These are phyloP conservation scores for Apiotrichum sp. DNA, from an alignment of 1,284 basidiomycete species.

Conservation along the genomic window DNA sequence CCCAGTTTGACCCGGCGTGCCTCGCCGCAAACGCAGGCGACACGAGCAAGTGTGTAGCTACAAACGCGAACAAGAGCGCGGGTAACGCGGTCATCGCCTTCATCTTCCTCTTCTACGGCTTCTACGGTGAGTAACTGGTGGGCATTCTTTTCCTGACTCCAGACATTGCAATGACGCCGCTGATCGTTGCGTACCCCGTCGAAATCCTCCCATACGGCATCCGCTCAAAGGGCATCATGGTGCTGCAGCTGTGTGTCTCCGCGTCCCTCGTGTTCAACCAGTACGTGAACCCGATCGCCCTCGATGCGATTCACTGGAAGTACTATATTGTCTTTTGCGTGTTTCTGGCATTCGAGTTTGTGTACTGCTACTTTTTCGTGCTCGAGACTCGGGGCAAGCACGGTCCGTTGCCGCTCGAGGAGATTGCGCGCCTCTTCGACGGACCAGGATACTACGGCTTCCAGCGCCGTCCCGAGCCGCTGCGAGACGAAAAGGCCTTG, in stretches of 20 bases:
- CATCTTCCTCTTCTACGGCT: constrained; percentile 42
- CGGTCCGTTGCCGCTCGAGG: constrained; percentile 38
- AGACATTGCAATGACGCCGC: constrained; percentile 43
- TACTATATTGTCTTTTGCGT: constrained; percentile 38
- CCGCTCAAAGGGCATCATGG: constrained; percentile 70
- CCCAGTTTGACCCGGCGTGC: constrained; percentile 20
- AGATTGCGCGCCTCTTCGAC: constrained; percentile 33
- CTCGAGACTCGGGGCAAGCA: constrained; percentile 36
- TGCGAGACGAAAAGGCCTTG: background rate
- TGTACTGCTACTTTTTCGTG: constrained; percentile 41
- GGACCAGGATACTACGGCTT: constrained; percentile 13
- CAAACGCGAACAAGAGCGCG: constrained; percentile 10
- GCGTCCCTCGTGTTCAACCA: constrained; percentile 41
- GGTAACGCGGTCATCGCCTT: constrained; percentile 18
- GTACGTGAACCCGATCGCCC: constrained; percentile 43
- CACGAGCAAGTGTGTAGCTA: constrained; percentile 44
- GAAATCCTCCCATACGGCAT: constrained; percentile 40
- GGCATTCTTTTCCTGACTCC: background rate
- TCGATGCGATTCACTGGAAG: constrained; percentile 27
- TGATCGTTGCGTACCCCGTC: constrained; percentile 19
- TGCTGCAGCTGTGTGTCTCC: constrained; percentile 46
- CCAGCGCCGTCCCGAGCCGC: constrained; percentile 8
- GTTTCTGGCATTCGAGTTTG: constrained; percentile 39
- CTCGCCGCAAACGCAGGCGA: constrained; percentile 46
- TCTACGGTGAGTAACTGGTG: constrained; percentile 18